Percentiles rank a stretch among this genome's conserved stretches.
Conservation (phyloP, 805 yeast species). For the Teunomyces tritomae region DNA sequence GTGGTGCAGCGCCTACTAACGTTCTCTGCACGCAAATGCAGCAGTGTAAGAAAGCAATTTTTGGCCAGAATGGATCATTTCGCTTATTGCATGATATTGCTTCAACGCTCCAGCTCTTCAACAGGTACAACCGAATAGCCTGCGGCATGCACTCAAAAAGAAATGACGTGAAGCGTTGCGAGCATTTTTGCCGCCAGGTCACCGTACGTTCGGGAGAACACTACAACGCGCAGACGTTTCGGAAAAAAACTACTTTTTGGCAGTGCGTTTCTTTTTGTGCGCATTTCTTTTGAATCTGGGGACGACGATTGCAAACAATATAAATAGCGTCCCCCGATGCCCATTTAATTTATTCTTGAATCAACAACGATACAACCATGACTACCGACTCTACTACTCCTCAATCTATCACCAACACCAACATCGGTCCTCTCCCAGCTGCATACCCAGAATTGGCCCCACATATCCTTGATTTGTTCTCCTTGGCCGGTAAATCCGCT, state of each 20-base stretch:
- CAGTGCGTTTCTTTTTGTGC: neutral
- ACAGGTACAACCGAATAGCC: no score
- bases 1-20: no score
- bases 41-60: no score
- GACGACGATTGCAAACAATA: slow-evolving; percentile 1
- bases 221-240: neutral
- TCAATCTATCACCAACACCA: slow-evolving; percentile 29
- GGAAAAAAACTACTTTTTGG: neutral
- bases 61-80: no score
- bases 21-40: no score
- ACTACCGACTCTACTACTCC: slow-evolving; percentile 19
- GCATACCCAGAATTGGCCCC: slow-evolving; percentile 27
- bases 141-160: no score
- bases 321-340: neutral
- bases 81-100: no score
- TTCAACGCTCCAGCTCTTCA: no score
- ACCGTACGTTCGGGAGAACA: slow-evolving; percentile 1
- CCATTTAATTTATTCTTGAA: neutral
- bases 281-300: neutral
- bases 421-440: slow-evolving; percentile 39
- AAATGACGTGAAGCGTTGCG: neutral
- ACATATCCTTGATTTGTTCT: slow-evolving; percentile 29
- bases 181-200: neutral
- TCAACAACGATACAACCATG: slow-evolving; percentile 14
- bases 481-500: slow-evolving; percentile 31